Evolutionary conservation across 2,329 filamentous ascomycete species (phyloP).

Genomic region (Monosporascus sp.): DNA sequence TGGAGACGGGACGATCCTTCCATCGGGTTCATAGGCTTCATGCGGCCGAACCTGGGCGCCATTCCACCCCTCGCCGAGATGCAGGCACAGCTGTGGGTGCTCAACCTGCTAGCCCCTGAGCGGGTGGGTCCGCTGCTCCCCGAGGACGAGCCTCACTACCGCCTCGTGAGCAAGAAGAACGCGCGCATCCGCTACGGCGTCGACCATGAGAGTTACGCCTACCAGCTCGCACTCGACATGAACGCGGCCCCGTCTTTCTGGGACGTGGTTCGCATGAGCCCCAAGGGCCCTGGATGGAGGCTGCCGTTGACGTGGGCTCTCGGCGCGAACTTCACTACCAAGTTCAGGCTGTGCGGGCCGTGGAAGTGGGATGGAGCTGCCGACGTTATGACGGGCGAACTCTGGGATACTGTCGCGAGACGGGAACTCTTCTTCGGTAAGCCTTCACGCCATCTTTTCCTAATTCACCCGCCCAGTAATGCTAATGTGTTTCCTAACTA

Average conservation of each 20-base stretch:
- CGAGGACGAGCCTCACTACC: conserved; percentile 34
- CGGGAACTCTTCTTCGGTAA: conserved; percentile 17
- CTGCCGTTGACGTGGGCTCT: conserved; percentile 42
- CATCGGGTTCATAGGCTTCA: conserved; percentile 43
- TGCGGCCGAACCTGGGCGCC: conserved; percentile 38
- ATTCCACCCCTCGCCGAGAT: conserved; percentile 46
- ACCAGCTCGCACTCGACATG: conserved; percentile 45
- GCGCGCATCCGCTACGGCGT: conserved; percentile 31
- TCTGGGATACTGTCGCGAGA: conserved; percentile 27
- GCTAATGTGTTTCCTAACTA: neutral
- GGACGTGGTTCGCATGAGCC: conserved; percentile 29
- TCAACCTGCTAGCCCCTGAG: conserved; percentile 28
- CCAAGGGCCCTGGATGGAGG: conserved; percentile 22
- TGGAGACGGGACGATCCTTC: conserved; percentile 37
- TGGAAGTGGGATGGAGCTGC: conserved; percentile 36
- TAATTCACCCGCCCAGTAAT: too few relatives aligned
- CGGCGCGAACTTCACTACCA: conserved; percentile 44
- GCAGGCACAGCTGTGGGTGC: conserved; percentile 44
- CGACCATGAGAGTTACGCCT: conserved; percentile 45
- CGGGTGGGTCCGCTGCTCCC: conserved; percentile 1
- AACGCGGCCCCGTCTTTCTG: conserved; percentile 39
- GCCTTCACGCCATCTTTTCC: neutral
- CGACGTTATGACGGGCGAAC: conserved; percentile 35
- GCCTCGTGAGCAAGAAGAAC: conserved; percentile 31
- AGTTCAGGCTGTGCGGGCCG: conserved; percentile 42